Evolutionary conservation across 2,329 filamentous ascomycete genomes (phyloP), one percentile per base, ranked within the genome.

Genomic region (Hypoxylon sp.): DNA sequence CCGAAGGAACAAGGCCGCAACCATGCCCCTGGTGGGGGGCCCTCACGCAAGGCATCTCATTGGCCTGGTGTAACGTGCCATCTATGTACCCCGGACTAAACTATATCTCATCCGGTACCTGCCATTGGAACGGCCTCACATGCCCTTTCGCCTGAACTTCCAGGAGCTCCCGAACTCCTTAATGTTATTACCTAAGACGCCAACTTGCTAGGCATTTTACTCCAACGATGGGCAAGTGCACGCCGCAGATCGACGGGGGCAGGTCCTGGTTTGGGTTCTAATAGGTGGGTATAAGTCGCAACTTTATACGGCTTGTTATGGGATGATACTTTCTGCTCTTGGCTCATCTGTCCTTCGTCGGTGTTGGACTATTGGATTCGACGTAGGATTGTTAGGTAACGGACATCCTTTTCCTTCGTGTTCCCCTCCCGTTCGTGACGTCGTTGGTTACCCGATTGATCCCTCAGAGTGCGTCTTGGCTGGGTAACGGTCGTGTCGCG

Each of bases 61-160:
- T 65, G 57, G 61, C 48, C 42, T 56, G 59, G 66, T 70, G 68
- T 70, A 70, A 70, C 68, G 68, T 69, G 61, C 66, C 68, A 70
- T 70, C 57, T 40, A 36, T 64, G 60, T 69, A 69, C 67, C 67
- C 67, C 67, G 52, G 67, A 67, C 64, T 64, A 16, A n/a, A 46
- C 36, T 58, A 58, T 45, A 46, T 40, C 38, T 28, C 28, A 7
- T 36, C 36, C 46, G 46, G 46, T 51, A 42, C 36, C 55, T 33
- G 26, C 54, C 18, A 24, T 33, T 12, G 24, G 24, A 26, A 26
- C 24, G 3, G 24, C 24, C 20, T 48, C 53, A 28, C 16, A 32
- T 28, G 24, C 8, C 24, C 6, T 26, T 12, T 36, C 14, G 28
- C 40, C 18, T 22, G 18, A n/a, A 44, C 40, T 40, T 54, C 42